Conservation (phyloP, 169 alveolate genomes). For the Babesia bovis region DNA sequence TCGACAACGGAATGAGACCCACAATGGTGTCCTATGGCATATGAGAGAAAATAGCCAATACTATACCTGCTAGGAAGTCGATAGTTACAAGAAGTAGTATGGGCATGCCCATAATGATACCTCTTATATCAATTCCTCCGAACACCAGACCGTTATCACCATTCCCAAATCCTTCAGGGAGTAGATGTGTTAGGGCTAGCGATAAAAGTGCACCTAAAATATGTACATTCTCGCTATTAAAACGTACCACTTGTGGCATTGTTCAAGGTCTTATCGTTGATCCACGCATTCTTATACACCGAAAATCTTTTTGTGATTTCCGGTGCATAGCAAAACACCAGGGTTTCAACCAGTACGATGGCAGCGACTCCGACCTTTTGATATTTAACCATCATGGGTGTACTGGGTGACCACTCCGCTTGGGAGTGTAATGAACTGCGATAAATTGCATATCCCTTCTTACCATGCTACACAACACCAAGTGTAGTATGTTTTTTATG, state of each 20-base stretch:
- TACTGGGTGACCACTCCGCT: background rate
- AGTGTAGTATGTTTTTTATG: background rate
- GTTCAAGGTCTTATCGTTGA: constrained; percentile 50
- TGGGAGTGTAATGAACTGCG: background rate
- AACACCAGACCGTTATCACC: constrained; percentile 4
- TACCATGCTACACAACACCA: background rate
- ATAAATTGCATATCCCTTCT: background rate
- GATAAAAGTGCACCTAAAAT: constrained; percentile 63
- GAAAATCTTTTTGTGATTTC: constrained; percentile 42
- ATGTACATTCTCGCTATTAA: too few relatives aligned
- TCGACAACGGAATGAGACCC: constrained; percentile 29
- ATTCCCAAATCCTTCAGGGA: constrained; percentile 65
- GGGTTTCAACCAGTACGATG: constrained; percentile 52
- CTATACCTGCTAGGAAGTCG: constrained; percentile 61
- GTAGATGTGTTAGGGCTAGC: constrained; percentile 58
- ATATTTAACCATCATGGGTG: background rate
- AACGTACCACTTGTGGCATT: constrained; percentile 66
- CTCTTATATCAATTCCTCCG: constrained; percentile 40
- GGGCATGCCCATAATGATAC: constrained; percentile 57
- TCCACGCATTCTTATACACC: constrained; percentile 24
- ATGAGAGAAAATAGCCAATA: background rate
- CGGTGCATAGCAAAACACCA: constrained; percentile 60
- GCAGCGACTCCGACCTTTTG: constrained; percentile 48
- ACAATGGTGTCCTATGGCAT: constrained; percentile 48
- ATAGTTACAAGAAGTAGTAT: constrained; percentile 53